Base-by-base conservation (phyloP, 805 yeast genomes). In the Starmerella scarabaei region DNA sequence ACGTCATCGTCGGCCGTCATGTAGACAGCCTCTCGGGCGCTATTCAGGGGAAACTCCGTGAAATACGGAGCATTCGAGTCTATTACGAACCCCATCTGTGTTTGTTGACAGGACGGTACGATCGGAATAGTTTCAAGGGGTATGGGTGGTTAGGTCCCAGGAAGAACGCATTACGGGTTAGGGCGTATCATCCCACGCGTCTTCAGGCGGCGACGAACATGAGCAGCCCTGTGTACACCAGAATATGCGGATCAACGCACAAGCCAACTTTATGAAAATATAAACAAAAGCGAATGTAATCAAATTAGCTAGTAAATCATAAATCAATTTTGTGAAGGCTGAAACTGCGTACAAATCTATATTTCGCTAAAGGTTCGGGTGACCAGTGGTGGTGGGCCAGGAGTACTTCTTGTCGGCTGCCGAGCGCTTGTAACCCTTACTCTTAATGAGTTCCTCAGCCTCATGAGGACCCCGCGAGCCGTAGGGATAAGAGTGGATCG, bases 391-490 rank as follows among this genome's bases (percentile, higher is more conserved):
- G 14, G 45, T 41, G 16, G 97, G 97, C 97, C 97, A 88, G 59
- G 80, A 81, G 65, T 88, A 88, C 44, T 71, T 64, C 35, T 73
- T 75, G 39, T 69, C 69, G 42, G 69, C 68, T 33, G 28, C 29
- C 50, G 72, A 69, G 49, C 78, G 73, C n/a, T 65, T 68, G 58
- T 82, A 86, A 38, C 91, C 88, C 56, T 85, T 81, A 24, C 68
- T 64, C 35, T 61, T 59, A 62, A 88, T 63, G 58, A 74, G 88
- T 33, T 66, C 64, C 43, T 66, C 67, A 56, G 85, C 69, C 19
- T 64, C 66, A 40, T 63, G 62, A 37, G 98, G 97, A 33, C 95
- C 95, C 60, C 93, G 79, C 18, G 93, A 74, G 23, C 97, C 97
- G 60, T 91, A 88, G 14, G 88, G 72, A 59, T 88, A 88, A 34